Base-by-base conservation (phyloP, 2,329 filamentous ascomycete genomes). In the Aspergillus nomiae region DNA sequence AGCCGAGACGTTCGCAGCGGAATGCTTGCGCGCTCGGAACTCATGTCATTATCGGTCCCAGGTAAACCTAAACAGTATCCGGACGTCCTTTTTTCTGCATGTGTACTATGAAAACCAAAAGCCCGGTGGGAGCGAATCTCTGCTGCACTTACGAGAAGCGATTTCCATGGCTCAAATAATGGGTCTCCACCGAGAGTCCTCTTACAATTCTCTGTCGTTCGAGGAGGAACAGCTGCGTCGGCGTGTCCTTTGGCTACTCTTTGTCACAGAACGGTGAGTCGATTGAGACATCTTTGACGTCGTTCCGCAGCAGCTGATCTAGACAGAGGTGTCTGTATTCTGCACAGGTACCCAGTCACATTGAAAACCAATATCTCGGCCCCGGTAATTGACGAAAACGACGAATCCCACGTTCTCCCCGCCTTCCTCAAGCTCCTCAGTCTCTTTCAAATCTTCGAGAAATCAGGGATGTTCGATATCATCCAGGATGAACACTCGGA, bases 81-180 rank as follows among this genome's bases (percentile, higher is more conserved):
- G 82, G 5, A 81, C 80, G 2, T 81, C 82, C 0, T 85, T 85
- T 65, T 85, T 85, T 55, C 71, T 85, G 21, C 83, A 85, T 66
- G 80, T 84, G 12, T 84, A 83, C 58, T 78, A 84, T 65, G 83
- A 85, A 67, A 85, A 85, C 59, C 77, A 80, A 61, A 66, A 75
- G 11, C 75, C 81, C 0, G 83, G 83, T 3, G 81, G 82, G 0
- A 76, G 75, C 2, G 80, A 80, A 57, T 84, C 83, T 2, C 71
- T 84, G 8, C 67, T 85, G 10, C 83, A 82, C 64, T 67, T 85
- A 8, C 76, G 83, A 7, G 83, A 85, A 63, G 81, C 83, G 7
- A 82, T 85, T n/a, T 83, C 83, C 0, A 73, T 83, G 26, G 83
- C 83, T 1, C 83, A 85, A 64, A 79, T 85, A 51, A 76, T 84